A percentile compares a stretch with the other conserved stretches of the same genome.
phyloP scores from a whole-genome alignment of 306 rosid genomes.

The Rosa persica region DNA sequence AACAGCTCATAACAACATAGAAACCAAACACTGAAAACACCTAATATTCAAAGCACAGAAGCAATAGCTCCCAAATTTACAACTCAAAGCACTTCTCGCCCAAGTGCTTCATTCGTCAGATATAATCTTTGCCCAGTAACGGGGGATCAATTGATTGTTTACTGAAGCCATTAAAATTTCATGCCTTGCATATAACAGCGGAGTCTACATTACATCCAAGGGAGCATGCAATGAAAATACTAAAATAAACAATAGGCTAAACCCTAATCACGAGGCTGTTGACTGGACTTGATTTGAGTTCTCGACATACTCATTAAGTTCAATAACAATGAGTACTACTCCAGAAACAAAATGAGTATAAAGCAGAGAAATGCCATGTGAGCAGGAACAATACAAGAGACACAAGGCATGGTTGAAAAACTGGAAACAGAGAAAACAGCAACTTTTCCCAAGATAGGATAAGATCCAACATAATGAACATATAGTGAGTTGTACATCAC shows the following conservation, averaged over 20 bases:
- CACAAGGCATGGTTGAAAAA: background rate
- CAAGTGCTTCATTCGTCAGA: conserved; percentile 5
- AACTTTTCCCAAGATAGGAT: background rate
- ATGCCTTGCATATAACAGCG: conserved; percentile 6
- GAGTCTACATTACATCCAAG: background rate
- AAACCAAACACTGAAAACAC: background rate
- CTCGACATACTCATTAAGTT: background rate
- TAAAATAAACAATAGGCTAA: background rate
- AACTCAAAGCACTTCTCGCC: background rate
- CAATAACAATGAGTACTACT: background rate
- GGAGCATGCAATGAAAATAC: background rate
- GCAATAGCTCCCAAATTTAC: background rate
- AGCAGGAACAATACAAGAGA: background rate
- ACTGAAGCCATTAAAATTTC: no score
- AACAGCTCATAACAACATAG: background rate
- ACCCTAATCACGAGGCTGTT: background rate
- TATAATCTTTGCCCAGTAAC: background rate
- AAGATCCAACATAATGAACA: background rate
- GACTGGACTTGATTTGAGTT: background rate
- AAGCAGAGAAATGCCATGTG: background rate
- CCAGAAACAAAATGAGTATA: background rate
- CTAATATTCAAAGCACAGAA: background rate
- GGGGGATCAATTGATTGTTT: background rate
- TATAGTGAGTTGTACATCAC: background rate
- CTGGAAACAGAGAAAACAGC: background rate